phyloP scores from a whole-genome alignment of 331 rosid species.

The Saraca asoca region DNA sequence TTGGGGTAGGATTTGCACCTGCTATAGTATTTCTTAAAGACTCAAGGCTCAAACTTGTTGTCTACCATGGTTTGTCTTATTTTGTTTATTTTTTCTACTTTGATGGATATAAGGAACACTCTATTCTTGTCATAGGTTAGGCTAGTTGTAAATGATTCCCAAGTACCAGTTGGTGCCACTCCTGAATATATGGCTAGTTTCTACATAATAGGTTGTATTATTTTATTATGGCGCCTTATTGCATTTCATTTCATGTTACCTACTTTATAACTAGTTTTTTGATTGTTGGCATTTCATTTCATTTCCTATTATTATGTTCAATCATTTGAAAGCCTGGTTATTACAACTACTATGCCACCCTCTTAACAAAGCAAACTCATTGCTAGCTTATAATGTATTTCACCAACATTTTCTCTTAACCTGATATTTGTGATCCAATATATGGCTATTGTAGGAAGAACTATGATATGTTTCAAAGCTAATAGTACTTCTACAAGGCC shows the following conservation, averaged over 20 bases:
- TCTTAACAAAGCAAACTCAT: too few relatives aligned
- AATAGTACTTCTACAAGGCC: too few relatives aligned
- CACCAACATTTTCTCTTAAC: too few relatives aligned
- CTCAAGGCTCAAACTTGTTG: constrained; percentile 85
- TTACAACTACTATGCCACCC: too few relatives aligned
- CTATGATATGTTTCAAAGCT: too few relatives aligned
- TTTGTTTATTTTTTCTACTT: constrained; percentile 4
- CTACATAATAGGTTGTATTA: background rate
- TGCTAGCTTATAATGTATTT: too few relatives aligned
- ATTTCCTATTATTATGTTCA: too few relatives aligned
- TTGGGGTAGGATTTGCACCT: constrained; percentile 90
- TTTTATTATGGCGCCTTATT: background rate
- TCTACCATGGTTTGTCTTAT: constrained; percentile 61
- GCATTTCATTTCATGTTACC: background rate
- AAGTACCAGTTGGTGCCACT: constrained; percentile 96
- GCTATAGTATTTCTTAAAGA: constrained; percentile 87
- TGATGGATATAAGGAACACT: constrained; percentile 3
- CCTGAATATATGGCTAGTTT: constrained; percentile 63
- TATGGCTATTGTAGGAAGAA: too few relatives aligned
- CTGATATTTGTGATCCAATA: too few relatives aligned
- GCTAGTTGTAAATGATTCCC: constrained; percentile 91
- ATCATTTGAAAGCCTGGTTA: too few relatives aligned
- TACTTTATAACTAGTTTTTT: constrained; percentile 21
- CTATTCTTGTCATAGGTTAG: constrained; percentile 64
- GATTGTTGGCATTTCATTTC: constrained; percentile 34